phyloP scores from a whole-genome alignment of 2,329 filamentous ascomycete genomes.

The Diaporthe batatas region DNA sequence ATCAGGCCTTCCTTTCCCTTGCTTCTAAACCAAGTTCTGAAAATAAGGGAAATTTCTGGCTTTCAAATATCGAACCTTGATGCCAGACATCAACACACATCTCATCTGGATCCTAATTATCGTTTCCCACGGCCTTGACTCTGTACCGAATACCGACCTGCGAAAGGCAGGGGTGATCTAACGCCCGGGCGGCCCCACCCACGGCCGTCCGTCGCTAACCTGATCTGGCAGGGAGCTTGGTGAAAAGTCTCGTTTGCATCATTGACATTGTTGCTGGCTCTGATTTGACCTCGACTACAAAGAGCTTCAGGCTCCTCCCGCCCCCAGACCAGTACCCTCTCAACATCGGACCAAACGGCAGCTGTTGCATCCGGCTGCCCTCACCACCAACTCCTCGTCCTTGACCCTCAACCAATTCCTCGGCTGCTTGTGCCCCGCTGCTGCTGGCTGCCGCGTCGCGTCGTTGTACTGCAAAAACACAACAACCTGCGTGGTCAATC shows the following conservation, averaged over 20 bases:
- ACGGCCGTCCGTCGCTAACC: background rate
- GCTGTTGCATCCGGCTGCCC: constrained; percentile 21
- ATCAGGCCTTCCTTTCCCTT: background rate
- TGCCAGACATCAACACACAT: background rate
- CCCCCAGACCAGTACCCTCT: background rate
- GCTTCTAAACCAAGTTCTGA: background rate
- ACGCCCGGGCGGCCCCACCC: constrained; percentile 16
- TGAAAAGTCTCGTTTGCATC: constrained; percentile 32
- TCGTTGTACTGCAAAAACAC: background rate
- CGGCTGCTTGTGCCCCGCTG: background rate
- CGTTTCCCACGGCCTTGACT: background rate
- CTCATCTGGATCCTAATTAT: too few species aligned
- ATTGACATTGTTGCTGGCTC: constrained; percentile 9
- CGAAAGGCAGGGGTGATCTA: background rate
- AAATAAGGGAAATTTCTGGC: constrained; percentile 8
- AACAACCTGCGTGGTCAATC: background rate
- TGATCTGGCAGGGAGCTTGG: constrained; percentile 32
- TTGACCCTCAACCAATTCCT: background rate
- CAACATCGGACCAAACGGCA: constrained; percentile 23
- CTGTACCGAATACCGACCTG: too few species aligned
- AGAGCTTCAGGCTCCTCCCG: constrained; percentile 27
- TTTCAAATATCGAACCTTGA: background rate
- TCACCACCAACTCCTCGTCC: background rate
- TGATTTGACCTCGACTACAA: constrained; percentile 2
- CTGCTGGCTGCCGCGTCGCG: background rate